These are phyloP conservation scores for Kokia cookei DNA, from an alignment of 441 rosid genomes.

Conservation along the genomic window DNA sequence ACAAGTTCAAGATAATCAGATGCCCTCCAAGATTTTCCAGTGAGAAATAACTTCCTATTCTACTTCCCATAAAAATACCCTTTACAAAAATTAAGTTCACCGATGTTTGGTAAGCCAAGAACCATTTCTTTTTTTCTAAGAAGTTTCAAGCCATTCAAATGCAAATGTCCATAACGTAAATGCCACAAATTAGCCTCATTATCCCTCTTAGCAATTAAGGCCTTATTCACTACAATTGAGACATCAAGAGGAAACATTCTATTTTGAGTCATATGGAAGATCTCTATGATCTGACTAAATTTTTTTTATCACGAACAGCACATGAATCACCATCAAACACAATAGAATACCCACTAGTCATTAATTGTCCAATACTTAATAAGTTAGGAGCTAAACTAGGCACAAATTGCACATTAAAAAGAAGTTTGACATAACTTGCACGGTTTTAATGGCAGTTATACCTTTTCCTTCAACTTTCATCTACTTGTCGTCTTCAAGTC, in stretches of 20 bases:
- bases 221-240: too few species aligned
- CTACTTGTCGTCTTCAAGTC: neutral
- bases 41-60: neutral
- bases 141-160: neutral
- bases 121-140: neutral
- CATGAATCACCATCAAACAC: neutral
- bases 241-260: too few species aligned
- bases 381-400: neutral
- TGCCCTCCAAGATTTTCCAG: neutral
- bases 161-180: neutral
- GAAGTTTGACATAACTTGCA: too few species aligned
- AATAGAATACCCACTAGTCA: neutral
- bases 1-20: too few species aligned
- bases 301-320: too few species aligned
- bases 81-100: neutral
- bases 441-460: too few species aligned
- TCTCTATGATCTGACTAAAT: too few species aligned
- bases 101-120: neutral
- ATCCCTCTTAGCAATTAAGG: too few species aligned
- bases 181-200: too few species aligned
- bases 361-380: neutral
- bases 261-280: too few species aligned
- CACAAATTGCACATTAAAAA: neutral
- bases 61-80: too few species aligned
- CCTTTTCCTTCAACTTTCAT: neutral